Base-by-base conservation (phyloP, 306 rosid genomes). In the Quercus cerris region DNA sequence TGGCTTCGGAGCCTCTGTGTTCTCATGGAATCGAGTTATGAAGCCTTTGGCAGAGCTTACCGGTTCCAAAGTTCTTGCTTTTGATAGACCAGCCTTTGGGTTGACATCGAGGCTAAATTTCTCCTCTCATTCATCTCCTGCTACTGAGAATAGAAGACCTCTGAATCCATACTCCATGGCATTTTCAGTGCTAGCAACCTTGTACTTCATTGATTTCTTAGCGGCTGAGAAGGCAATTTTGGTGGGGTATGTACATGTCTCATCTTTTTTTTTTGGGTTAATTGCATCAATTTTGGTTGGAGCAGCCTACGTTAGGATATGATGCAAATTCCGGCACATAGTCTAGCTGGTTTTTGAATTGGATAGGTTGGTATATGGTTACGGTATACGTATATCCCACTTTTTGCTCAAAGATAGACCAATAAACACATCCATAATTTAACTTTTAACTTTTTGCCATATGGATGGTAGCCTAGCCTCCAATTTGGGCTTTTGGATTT, bases 61-160 rank as follows among this genome's bases (percentile, higher is more conserved):
- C 55, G 90, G 97, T 75, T 88, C 97, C 22, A 94, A 89, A 79
- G 91, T 91, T 81, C 88, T 94, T 64, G 99, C 99, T 79, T 94
- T 93, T 87, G 99, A 94, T 85, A 86, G 99, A 83, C 99, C 99
- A 3, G 99, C 99, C 20, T 94, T 94, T 84, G 99, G 99, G 58
- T 84, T 94, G 89, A 94, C 97, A 44, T 88, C 99, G 10, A 90
- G 99, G 81, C 83, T 83, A 11, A 78, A 84, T 61, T 71, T 78
- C 66, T 78, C 81, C 5, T 61, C 54, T 61, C 85, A 63, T 71
- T 76, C 61, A 74, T 55, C 91, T 72, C 83, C 88, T 12, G 89
- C 78, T 64, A 76, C 57, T 13, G 84, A 73, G 76, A 89, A 86
- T 51, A 2, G 80, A 15, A 88, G 83, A 41, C 91, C 95, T 77